These are phyloP conservation scores for Panaeolus cyanescens DNA, from an alignment of 768 basidiomycete species.

Conservation along the genomic window DNA sequence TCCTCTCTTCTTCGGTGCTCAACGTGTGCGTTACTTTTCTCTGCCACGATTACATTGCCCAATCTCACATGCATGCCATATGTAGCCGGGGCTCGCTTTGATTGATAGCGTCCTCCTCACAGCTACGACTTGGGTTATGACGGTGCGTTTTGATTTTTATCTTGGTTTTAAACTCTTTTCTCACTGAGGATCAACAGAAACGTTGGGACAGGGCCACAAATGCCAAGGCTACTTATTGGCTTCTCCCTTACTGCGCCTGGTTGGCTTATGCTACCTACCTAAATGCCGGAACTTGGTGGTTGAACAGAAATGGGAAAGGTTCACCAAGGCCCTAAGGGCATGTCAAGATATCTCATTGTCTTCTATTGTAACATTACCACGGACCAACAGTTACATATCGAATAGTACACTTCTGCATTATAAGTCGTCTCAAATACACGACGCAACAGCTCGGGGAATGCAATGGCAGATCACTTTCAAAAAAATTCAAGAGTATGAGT, in stretches of 20 bases:
- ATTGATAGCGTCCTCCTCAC: slow-evolving; percentile 55
- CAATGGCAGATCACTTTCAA: background rate
- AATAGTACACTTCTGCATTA: background rate
- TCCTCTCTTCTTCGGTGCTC: slow-evolving; percentile 63
- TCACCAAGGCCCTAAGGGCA: background rate
- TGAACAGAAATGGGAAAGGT: slow-evolving; percentile 33
- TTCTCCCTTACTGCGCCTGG: slow-evolving; percentile 71
- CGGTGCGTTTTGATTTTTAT: slow-evolving; percentile 35
- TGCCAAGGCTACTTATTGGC: slow-evolving; percentile 53
- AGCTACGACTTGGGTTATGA: slow-evolving; percentile 59
- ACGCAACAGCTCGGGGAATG: background rate
- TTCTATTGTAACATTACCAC: background rate
- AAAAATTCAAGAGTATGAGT: background rate
- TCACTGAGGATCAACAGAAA: slow-evolving; percentile 32
- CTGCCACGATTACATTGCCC: background rate
- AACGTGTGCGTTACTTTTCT: slow-evolving; percentile 32
- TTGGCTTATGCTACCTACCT: slow-evolving; percentile 67
- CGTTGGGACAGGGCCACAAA: slow-evolving; percentile 48
- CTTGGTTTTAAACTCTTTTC: background rate
- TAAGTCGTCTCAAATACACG: too few species aligned
- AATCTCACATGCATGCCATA: background rate
- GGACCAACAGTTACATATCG: background rate
- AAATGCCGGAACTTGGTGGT: slow-evolving; percentile 64
- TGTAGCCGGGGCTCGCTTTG: slow-evolving; percentile 54
- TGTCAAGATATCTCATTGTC: background rate